Evolutionary conservation across 208 protist species (phyloP), one percentile per base, ranked within the genome.

Genomic region (Crithidia thermophila): DNA sequence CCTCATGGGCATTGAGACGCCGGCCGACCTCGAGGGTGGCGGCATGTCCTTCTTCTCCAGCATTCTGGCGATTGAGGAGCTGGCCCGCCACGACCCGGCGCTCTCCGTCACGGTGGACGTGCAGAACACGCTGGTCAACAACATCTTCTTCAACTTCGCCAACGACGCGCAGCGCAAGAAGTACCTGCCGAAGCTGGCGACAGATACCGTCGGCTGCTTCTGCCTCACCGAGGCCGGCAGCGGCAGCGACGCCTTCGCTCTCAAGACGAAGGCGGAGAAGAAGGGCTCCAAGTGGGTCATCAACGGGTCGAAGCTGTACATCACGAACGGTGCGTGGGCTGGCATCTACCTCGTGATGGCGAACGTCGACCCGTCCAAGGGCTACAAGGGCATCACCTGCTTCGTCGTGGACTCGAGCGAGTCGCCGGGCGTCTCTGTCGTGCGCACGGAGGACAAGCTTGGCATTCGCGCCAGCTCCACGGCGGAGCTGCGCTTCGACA

Each of bases 381-480:
- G 90, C 20, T 94, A 97, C 77, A 97, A 95, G 49, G 90, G 89
- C 31, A 99, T 99, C 84, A 99, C 97, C 4, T 92, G 93, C 57
- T 99, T 99, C 64, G 72, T 99, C 2, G 93, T 99, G n/a, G 90
- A 98, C 67, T 61, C 68, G 0, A 58, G 77, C 5, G 82, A 92
- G 70, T 94, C 77, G 11, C 69, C 85, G 0, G 98, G 98, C 39
- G 45, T 99, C 10, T 81, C 52, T 7, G 82, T 99, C 43, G 97
- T 96, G 37, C 94, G 94, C 31, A 96, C 96, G 16, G 97, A 98
- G 76, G 80, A 98, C 63, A 99, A 99, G 71, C 77, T 98, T 0
- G 92, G 97, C 67, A 98, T 99, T 57, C 79, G 96, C 43, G 93
- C 96, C 4, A 98, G 93, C 47, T 98, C 94, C 2, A 99, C 98